These are phyloP conservation scores for Acer saccharum DNA, from an alignment of 345 rosid genomes.

Conservation along the genomic window DNA sequence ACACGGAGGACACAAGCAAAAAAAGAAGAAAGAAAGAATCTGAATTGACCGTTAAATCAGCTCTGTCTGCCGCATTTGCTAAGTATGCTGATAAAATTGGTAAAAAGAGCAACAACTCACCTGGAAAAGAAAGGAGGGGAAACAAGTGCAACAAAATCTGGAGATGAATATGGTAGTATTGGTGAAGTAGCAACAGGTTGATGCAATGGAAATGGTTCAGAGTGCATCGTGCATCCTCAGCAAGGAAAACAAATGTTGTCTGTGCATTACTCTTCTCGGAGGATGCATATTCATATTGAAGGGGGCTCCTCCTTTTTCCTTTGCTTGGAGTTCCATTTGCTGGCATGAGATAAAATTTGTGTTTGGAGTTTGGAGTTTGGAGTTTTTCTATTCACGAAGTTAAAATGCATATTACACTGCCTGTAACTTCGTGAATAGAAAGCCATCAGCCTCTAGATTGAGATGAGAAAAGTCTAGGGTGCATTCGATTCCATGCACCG, in stretches of 20 bases:
- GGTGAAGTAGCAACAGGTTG: conserved; percentile 20
- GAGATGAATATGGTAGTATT: conserved; percentile 14
- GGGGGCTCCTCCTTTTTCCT: too few species aligned
- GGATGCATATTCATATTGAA: too few species aligned
- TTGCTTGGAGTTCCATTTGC: too few species aligned
- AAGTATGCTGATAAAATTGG: conserved; percentile 53
- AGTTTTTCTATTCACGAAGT: too few species aligned
- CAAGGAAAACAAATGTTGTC: neutral
- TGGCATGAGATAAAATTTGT: too few species aligned
- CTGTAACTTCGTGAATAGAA: too few species aligned
- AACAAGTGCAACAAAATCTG: conserved; percentile 25
- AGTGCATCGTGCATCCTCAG: neutral
- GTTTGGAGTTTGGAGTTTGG: too few species aligned
- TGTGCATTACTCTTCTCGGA: too few species aligned
- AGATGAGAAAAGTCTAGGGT: too few species aligned
- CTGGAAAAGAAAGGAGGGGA: conserved; percentile 28
- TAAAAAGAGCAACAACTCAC: conserved; percentile 30
- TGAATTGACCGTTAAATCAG: conserved; percentile 63
- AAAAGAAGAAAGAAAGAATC: conserved; percentile 64
- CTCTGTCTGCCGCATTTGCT: conserved; percentile 73
- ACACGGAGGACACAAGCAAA: conserved; percentile 47
- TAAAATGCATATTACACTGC: too few species aligned
- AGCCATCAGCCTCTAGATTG: too few species aligned
- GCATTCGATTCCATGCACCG: too few species aligned
- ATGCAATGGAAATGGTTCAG: neutral